Evolutionary conservation across 2,329 filamentous ascomycete genomes (phyloP), one percentile per base, ranked within the genome.

Genomic region (Talaromyces sp.): DNA sequence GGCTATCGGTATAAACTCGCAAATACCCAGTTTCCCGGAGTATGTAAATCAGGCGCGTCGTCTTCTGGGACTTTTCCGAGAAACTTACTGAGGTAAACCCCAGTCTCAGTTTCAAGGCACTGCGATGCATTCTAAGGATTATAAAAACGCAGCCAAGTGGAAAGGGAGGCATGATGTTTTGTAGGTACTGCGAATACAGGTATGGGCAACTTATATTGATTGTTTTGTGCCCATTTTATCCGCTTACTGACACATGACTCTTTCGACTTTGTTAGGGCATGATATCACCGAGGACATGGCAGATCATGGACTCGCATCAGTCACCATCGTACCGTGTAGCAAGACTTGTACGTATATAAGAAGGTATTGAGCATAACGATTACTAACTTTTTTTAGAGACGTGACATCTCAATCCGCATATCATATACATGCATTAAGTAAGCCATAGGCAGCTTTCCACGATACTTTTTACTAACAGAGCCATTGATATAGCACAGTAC

Each of bases 211-310:
- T n/a, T n/a, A n/a, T n/a, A n/a, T n/a, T n/a, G n/a, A n/a, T n/a
- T n/a, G n/a, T n/a, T n/a, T n/a, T n/a, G n/a, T n/a, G n/a, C n/a
- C n/a, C n/a, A n/a, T n/a, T n/a, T n/a, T n/a, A n/a, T n/a, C n/a
- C n/a, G n/a, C n/a, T n/a, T n/a, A n/a, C n/a, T n/a, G n/a, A n/a
- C n/a, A n/a, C n/a, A n/a, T n/a, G n/a, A n/a, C 47, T 10, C 13
- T 17, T 17, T 27, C 11, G 7, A 17, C 25, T 17, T 4, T 29
- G 8, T 7, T 58, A 70, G 71, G 67, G 1, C 81, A 83, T 70
- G 81, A 84, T 69, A 77, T 83, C 27, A 79, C 81, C 2, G 77
- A 82, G 69, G 80, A 83, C 70, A 83, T 82, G 75, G 74, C 77
- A 43, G 74, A 78, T 25, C 77, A 77, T 6, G 77, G 77, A 3